A percentile compares a stretch with the other conserved stretches of the same genome.
These are phyloP conservation scores for Phytophthora pisi DNA, from an alignment of 352 stramenopile genomes.

Conservation along the genomic window DNA sequence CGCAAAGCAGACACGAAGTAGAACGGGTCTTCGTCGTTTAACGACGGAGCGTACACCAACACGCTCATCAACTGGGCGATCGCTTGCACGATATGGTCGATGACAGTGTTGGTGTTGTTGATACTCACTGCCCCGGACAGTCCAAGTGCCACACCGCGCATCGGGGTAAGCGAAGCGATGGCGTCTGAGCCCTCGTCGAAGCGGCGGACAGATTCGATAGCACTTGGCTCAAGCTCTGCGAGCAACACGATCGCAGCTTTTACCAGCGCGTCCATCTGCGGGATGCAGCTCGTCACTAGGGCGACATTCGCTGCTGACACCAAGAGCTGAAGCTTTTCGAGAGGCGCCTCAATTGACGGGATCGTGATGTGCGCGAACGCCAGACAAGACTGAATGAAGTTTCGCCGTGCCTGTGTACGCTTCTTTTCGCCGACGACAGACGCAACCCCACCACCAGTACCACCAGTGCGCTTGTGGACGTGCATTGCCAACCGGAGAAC, in stretches of 20 bases:
- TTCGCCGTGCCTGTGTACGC: conserved; percentile 42
- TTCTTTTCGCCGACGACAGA: conserved; percentile 27
- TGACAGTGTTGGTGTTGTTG: conserved; percentile 2
- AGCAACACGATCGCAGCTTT: conserved; percentile 83
- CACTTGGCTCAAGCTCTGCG: conserved; percentile 58
- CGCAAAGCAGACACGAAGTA: conserved; percentile 84
- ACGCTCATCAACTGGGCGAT: conserved; percentile 63
- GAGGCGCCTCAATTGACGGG: conserved; percentile 63
- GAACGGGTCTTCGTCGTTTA: conserved; percentile 83
- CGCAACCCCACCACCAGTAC: conserved; percentile 20
- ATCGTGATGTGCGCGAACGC: conserved; percentile 92
- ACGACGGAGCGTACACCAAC: conserved; percentile 77
- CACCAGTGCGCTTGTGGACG: conserved; percentile 31
- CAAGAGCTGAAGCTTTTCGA: conserved; percentile 71
- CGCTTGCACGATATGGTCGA: conserved; percentile 36
- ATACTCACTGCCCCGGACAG: conserved; percentile 19
- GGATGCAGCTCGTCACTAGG: conserved; percentile 73
- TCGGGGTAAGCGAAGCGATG: conserved; percentile 1
- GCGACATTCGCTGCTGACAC: conserved; percentile 69
- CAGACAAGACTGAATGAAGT: conserved; percentile 90
- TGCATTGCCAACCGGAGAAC: conserved; percentile 72
- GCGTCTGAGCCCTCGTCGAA: conserved; percentile 3
- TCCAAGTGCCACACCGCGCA: conserved; percentile 3
- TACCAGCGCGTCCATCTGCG: conserved; percentile 87
- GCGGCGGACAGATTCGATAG: conserved; percentile 2